Evolutionary conservation across 2,329 filamentous ascomycete species (phyloP), one percentile per base, ranked within the genome.

Genomic region (Fusarium sp.): DNA sequence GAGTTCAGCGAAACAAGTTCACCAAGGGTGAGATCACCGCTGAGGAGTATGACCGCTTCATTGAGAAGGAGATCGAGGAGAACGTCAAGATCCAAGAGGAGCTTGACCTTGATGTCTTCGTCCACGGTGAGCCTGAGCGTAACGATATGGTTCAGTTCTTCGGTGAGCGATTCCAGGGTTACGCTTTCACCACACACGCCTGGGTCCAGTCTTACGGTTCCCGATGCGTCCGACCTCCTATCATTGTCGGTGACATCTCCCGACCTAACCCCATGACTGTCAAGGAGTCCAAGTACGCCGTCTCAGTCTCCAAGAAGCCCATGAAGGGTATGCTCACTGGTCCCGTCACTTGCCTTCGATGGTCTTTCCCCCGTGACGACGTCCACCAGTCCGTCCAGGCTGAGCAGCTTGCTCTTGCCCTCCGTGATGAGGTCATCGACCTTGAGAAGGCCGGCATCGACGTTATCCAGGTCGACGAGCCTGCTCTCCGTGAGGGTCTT

Each of bases 121-220:
- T 99, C 73, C 96, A 99, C 87, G 96, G 96, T 81, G 96, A 99
- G 89, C 96, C 96, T 66, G 96, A 99, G 90, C 94, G 96, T 83
- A 99, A 99, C 87, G 96, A 99, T 91, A 99, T 99, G 96, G 96
- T 99, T 57, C 96, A 99, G 86, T 99, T 98, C 91, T 99, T 99
- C 78, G 96, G 96, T 84, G 96, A 99, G 90, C 92, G 94, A 79
- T 89, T 99, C 71, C 90, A 97, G 78, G 96, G 96, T 79, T 99
- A 98, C 83, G 92, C 94, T 81, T 99, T 99, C 90, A 99, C 96
- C 82, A 98, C 95, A 82, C 93, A 98, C 86, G 96, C 93, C 76
- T 99, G 96, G 96, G 96, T 99, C 62, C 94, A 99, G 89, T 94
- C 90, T 78, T 99, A 99, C 84, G 96, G 96, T 79, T 99, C 96